Evolutionary conservation across 1,139 yeast species (phyloP), one percentile per base, ranked within the genome.

Genomic region (Lodderomyces margitis): DNA sequence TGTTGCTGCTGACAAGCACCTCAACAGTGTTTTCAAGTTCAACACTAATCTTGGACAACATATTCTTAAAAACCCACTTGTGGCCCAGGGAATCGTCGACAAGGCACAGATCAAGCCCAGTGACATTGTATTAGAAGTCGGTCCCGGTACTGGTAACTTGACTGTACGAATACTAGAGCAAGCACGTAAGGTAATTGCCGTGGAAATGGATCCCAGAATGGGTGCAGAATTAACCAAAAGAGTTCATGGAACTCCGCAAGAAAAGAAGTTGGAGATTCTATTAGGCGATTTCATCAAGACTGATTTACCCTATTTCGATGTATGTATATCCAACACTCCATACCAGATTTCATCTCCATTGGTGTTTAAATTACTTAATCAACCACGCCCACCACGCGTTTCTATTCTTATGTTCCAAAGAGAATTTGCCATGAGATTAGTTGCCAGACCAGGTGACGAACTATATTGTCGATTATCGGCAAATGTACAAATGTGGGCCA

Each of bases 401-500:
- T 87, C 96, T 4, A 87, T 92, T 47, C 83, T 92, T 54, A 92
- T 92, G 99, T 92, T 92, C 65, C 99, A 92, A 68, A 76, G 98
- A 58, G 99, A 92, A 61, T 92, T 92, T 61, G 98, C 98, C 3
- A 65, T 92, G 64, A 80, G 98, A 56, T 70, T 92, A 43, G 74
- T 94, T 44, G 98, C 98, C 1, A 79, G 95, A 52, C 98, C 99
- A 0, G 98, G 98, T 21, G 98, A 92, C 53, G 65, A 88, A 2
- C 70, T 94, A 38, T 92, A 92, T 68, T 89, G 97, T 63, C 78
- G 99, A 55, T 74, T 92, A 44, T 84, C 95, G 16, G 98, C 96
- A 25, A 94, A 92, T 58, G 98, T 92, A 0, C 98, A 92, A 59
- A 91, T 92, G 98, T 92, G 98, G 98, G 96, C 98, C 17, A 87